A percentile compares a stretch with the other conserved stretches of the same genome.
Evolutionary conservation across 192 early-diverging fungal species (phyloP).

Genomic region (Funneliformis mosseae): DNA sequence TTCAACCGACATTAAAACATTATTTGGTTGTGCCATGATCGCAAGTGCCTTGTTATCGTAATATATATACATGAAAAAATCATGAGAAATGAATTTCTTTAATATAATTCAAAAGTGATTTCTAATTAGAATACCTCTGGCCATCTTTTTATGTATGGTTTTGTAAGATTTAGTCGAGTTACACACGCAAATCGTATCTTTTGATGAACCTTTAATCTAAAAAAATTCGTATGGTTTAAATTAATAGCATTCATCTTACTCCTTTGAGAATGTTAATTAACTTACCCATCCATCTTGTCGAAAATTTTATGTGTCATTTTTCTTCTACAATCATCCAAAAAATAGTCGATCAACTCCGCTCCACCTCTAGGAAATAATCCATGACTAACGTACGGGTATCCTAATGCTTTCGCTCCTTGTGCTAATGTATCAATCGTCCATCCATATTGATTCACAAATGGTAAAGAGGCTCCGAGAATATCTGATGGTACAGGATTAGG

Average conservation of each 20-base stretch:
- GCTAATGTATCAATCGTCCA: conserved; percentile 73
- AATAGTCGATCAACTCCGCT: conserved; percentile 73
- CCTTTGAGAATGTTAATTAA: too few relatives aligned
- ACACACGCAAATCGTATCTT: conserved; percentile 40
- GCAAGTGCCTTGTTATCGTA: conserved; percentile 53
- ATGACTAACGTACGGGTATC: conserved; percentile 71
- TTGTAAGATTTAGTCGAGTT: conserved; percentile 68
- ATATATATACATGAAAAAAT: not conserved
- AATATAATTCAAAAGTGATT: conserved; percentile 42
- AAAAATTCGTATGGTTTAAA: not conserved
- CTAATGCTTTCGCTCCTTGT: conserved; percentile 65
- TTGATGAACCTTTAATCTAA: conserved; percentile 31
- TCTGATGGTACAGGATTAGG: conserved; percentile 32
- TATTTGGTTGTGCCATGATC: conserved; percentile 79
- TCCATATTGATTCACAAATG: conserved; percentile 68
- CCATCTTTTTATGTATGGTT: conserved; percentile 75
- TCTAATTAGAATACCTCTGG: conserved; percentile 57
- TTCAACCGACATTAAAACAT: conserved; percentile 65
- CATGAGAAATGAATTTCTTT: conserved; percentile 67
- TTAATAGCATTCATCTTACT: too few relatives aligned
- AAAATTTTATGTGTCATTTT: conserved; percentile 63
- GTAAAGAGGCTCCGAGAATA: conserved; percentile 67
- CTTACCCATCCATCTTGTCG: conserved; percentile 60
- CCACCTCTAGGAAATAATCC: conserved; percentile 68
- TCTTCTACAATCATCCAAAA: conserved; percentile 66